These are phyloP conservation scores for Fusarium hainanense DNA, from an alignment of 2,329 filamentous ascomycete species.

Conservation along the genomic window DNA sequence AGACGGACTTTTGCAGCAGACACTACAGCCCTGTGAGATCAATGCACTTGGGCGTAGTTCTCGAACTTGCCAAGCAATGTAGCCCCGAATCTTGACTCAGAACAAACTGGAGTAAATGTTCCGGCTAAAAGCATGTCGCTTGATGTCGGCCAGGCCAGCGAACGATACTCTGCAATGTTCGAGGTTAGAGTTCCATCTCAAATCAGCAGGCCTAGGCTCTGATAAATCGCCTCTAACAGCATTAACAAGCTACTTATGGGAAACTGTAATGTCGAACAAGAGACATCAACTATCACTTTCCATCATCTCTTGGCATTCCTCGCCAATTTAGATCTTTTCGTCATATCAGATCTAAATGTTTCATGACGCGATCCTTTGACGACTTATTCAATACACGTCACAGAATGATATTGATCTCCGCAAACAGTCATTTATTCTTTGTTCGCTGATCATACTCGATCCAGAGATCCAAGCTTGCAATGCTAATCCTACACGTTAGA, in stretches of 20 bases:
- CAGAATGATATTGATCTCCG: background rate
- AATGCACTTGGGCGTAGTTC: background rate
- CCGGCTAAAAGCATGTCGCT: background rate
- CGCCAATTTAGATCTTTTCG: background rate
- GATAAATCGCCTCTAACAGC: background rate
- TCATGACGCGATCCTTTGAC: background rate
- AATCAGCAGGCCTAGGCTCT: background rate
- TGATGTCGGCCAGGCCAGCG: background rate
- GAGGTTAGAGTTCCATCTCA: background rate
- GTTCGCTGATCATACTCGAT: background rate
- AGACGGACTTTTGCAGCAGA: background rate
- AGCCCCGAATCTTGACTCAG: background rate
- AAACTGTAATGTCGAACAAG: background rate
- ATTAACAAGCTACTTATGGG: background rate
- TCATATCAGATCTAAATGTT: background rate
- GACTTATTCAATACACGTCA: background rate
- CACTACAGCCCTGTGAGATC: background rate
- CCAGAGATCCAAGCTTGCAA: background rate
- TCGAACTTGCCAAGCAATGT: background rate
- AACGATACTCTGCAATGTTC: background rate
- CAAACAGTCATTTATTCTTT: background rate
- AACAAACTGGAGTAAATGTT: background rate
- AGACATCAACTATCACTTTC: background rate
- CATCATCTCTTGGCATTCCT: background rate
- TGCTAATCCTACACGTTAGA: background rate